Conservation (phyloP, 164 flowering plant species). For the Tetracentron sinense region DNA sequence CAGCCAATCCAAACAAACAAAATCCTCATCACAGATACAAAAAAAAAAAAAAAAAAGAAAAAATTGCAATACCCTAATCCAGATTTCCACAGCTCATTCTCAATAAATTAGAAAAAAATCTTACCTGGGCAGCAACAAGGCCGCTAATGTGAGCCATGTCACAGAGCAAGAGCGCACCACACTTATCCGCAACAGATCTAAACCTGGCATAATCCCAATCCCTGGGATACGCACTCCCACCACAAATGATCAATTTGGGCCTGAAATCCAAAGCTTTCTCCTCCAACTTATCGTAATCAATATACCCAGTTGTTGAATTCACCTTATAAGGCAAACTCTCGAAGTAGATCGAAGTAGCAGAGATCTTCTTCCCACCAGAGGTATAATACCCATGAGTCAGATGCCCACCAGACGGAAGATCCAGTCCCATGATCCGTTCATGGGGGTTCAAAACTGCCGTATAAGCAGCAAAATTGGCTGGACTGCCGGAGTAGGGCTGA, state of each 20-base stretch:
- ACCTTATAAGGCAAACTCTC: conserved; percentile 54
- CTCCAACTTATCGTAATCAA: conserved; percentile 90
- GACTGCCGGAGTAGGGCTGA: conserved; percentile 93
- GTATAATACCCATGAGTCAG: conserved; percentile 85
- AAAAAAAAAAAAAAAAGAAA: no score
- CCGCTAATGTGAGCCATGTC: conserved; percentile 73
- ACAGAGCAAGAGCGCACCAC: conserved; percentile 67
- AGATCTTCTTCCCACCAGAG: conserved; percentile 60
- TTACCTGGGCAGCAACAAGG: conserved; percentile 58
- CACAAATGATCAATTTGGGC: conserved; percentile 90
- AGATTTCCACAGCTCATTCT: background rate
- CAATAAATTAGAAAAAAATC: background rate
- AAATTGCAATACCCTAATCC: background rate
- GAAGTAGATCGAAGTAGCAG: conserved; percentile 55
- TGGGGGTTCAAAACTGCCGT: conserved; percentile 90
- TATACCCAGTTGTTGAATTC: conserved; percentile 63
- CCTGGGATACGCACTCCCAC: conserved; percentile 96
- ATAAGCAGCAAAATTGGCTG: conserved; percentile 99
- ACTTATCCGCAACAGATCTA: conserved; percentile 55
- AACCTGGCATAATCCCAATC: conserved; percentile 89
- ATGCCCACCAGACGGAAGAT: conserved; percentile 54
- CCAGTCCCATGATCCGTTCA: conserved; percentile 81
- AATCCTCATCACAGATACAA: no score
- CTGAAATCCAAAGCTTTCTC: conserved; percentile 98
- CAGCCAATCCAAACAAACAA: background rate